Percentiles rank a stretch among this genome's conserved stretches.
These are phyloP conservation scores for Fusarium domesticum DNA, from an alignment of 2,329 filamentous ascomycete genomes.

Conservation along the genomic window DNA sequence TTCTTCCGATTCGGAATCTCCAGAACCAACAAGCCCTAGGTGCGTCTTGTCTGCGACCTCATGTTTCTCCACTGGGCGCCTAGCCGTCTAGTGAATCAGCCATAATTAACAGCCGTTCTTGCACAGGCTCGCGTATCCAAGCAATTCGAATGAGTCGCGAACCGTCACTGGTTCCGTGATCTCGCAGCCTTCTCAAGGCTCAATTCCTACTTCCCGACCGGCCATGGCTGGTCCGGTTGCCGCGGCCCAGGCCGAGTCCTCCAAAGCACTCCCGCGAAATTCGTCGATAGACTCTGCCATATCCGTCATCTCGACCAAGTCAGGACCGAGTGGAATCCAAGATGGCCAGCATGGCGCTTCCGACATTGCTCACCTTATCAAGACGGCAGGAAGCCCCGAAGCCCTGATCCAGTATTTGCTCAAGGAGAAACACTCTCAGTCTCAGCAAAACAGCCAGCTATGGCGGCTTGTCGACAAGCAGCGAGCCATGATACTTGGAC, in stretches of 20 bases:
- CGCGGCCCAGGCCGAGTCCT: constrained; percentile 39
- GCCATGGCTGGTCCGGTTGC: constrained; percentile 49
- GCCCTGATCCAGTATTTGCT: constrained; percentile 83
- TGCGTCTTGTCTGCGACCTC: constrained; percentile 27
- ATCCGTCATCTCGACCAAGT: constrained; percentile 66
- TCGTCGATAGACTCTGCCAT: constrained; percentile 93
- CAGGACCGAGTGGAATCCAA: constrained; percentile 52
- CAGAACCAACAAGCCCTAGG: constrained; percentile 34
- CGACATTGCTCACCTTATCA: constrained; percentile 76
- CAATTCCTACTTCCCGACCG: constrained; percentile 36
- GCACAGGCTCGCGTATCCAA: constrained; percentile 27
- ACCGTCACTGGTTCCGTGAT: constrained; percentile 44
- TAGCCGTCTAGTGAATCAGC: too few relatives aligned
- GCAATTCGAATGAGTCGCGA: constrained; percentile 49
- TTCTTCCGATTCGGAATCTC: constrained; percentile 36
- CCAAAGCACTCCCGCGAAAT: constrained; percentile 59
- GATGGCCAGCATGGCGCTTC: constrained; percentile 60
- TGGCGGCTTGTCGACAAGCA: constrained; percentile 98
- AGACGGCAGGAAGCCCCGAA: constrained; percentile 83
- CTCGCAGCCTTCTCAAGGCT: constrained; percentile 43
- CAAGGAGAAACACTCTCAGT: constrained; percentile 85
- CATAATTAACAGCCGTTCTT: constrained; percentile 9
- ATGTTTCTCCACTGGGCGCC: too few relatives aligned
- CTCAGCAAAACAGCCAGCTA: constrained; percentile 85
- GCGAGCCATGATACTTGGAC: constrained; percentile 82